Conservation (phyloP, 2,329 filamentous ascomycete genomes). For the Nigrospora osmanthi region DNA sequence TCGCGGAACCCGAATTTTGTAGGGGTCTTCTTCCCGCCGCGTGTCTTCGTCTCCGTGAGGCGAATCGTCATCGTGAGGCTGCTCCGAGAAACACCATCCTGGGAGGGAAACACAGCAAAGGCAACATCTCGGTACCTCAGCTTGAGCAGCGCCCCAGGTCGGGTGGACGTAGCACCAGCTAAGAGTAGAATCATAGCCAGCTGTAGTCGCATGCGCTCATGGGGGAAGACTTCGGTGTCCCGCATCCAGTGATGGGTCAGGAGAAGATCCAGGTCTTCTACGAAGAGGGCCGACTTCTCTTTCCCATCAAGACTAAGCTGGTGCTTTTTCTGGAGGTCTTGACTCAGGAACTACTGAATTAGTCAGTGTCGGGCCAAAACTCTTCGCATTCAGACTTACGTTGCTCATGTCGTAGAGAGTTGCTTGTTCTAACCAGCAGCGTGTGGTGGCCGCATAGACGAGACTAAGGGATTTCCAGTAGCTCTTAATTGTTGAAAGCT, state of each 20-base stretch:
- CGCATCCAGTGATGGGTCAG: conserved; percentile 12
- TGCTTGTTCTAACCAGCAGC: conserved; percentile 7
- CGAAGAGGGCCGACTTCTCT: conserved; percentile 12
- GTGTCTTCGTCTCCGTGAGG: conserved; percentile 17
- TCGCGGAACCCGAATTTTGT: conserved; percentile 17
- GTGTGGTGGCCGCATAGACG: conserved; percentile 7
- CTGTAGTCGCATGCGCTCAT: conserved; percentile 16
- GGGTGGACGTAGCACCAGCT: conserved; percentile 12
- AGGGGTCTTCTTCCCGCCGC: conserved; percentile 10
- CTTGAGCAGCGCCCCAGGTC: conserved; percentile 15
- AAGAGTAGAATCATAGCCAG: conserved; percentile 11
- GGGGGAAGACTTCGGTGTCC: conserved; percentile 12
- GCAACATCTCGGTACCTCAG: conserved; percentile 16
- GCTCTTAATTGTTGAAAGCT: conserved; percentile 8
- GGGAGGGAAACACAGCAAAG: conserved; percentile 15
- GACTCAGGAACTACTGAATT: conserved; percentile 11
- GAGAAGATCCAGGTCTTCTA: conserved; percentile 13
- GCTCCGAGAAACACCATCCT: conserved; percentile 6
- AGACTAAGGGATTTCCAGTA: conserved; percentile 14
- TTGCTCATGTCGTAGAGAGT: conserved; percentile 13
- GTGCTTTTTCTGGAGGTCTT: conserved; percentile 6
- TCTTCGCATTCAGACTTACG: conserved; percentile 3
- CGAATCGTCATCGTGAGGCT: conserved; percentile 12
- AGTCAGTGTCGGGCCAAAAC: conserved; percentile 2
- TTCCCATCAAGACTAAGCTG: conserved; percentile 12